phyloP scores from a whole-genome alignment of 495 filamentous ascomycete species.

The Neurospora sp. region DNA sequence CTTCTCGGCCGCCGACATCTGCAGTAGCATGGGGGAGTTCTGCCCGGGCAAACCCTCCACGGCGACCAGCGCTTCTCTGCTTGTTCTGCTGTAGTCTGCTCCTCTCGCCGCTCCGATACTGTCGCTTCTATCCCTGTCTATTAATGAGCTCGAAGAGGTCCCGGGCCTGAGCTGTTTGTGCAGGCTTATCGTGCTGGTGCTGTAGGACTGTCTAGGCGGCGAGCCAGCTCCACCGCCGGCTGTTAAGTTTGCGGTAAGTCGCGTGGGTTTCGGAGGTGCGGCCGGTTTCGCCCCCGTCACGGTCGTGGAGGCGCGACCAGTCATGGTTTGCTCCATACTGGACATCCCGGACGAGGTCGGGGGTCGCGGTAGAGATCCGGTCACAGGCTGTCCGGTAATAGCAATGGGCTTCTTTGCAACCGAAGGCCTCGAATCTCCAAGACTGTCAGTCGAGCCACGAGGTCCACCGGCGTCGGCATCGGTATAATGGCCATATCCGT shows the following conservation, averaged over 20 bases:
- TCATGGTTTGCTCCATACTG: background rate
- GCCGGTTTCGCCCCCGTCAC: constrained; percentile 17
- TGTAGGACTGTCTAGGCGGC: constrained; percentile 21
- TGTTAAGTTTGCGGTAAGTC: constrained; percentile 39
- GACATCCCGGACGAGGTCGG: background rate
- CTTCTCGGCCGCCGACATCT: constrained; percentile 39
- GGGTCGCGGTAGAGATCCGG: background rate
- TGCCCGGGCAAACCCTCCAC: constrained; percentile 31
- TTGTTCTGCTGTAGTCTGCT: background rate
- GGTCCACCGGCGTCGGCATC: constrained; percentile 29
- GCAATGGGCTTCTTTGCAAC: constrained; percentile 25
- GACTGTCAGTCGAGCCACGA: constrained; percentile 3
- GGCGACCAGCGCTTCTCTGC: constrained; percentile 25
- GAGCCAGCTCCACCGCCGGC: constrained; percentile 20
- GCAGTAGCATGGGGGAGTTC: constrained; percentile 23
- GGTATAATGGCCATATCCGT: constrained; percentile 81
- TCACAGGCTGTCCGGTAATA: background rate
- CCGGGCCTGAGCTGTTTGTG: constrained; percentile 7
- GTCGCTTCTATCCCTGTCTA: background rate
- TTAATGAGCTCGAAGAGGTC: background rate
- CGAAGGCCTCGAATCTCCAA: constrained; percentile 13
- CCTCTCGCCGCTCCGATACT: constrained; percentile 9
- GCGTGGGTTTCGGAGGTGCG: constrained; percentile 42
- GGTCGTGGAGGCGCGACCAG: background rate
- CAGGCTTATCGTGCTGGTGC: background rate